Conservation (phyloP, 2,329 filamentous ascomycete species). For the Fusarium coicis region DNA sequence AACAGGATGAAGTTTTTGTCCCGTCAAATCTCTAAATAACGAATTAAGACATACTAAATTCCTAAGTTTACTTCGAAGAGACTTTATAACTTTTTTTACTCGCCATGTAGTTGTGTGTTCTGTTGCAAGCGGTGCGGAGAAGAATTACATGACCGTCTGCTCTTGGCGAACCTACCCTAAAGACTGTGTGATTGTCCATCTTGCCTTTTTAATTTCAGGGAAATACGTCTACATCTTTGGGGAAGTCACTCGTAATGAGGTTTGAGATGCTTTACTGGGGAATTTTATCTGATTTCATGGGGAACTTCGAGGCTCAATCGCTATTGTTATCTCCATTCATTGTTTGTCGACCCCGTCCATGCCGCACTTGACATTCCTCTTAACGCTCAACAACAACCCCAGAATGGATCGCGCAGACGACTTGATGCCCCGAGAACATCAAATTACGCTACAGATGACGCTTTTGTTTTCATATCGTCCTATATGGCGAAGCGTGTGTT, state of each 20-base stretch:
- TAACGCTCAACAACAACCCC: rapidly evolving
- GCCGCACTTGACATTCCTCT: rapidly evolving
- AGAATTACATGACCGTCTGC: rapidly evolving
- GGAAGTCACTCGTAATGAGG: rapidly evolving
- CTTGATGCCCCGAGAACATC: rapidly evolving
- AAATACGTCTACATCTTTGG: rapidly evolving
- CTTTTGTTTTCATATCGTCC: rapidly evolving
- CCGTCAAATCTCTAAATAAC: too few relatives aligned
- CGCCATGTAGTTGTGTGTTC: rapidly evolving
- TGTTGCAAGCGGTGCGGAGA: background rate
- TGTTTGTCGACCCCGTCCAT: too few relatives aligned
- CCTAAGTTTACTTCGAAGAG: rapidly evolving
- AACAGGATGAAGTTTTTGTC: rapidly evolving
- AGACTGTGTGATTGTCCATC: rapidly evolving
- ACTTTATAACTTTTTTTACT: rapidly evolving
- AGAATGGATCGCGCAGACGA: rapidly evolving
- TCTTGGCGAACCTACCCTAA: background rate
- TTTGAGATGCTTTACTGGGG: rapidly evolving
- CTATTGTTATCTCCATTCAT: too few relatives aligned
- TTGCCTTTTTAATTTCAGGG: rapidly evolving
- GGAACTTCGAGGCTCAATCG: too few relatives aligned
- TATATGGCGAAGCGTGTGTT: rapidly evolving
- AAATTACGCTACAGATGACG: rapidly evolving
- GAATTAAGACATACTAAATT: rapidly evolving
- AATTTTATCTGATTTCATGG: rapidly evolving